Evolutionary conservation across 2,329 filamentous ascomycete species (phyloP), one percentile per base, ranked within the genome.

Genomic region (Diaporthe sp.): DNA sequence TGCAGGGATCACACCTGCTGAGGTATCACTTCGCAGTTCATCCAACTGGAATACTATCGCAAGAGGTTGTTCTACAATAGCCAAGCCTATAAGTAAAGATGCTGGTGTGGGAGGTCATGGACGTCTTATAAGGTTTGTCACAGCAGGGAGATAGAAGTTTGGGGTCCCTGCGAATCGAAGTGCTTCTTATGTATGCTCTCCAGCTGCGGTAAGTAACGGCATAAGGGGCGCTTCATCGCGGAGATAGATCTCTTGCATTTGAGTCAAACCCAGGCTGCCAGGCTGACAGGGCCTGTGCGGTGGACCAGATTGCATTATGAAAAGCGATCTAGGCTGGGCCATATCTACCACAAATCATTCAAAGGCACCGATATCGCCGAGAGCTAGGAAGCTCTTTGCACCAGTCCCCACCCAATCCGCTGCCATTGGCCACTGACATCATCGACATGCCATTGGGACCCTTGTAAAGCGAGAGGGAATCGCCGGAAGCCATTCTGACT

Each of bases 341-440:
- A 42, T 27, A 39, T 44, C 58, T 30, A 63, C 51, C 61, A 35
- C 15, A 39, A 15, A 39, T 53, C 30, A 63, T 32, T 9, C 22
- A 27, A 12, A 39, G 15, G 37, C 25, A 63, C 56, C 70, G 70
- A 63, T 71, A 63, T 71, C 70, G 70, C 70, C 51, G 32, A 37
- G 22, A 53, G 47, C 56, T 39, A 15, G 30, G 44, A 27, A 53
- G 56, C 55, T 22, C n/a, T 22, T 44, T 30, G 59, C 37, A 35
- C 7, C 39, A 10, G 59, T 22, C 59, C 9, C 59, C 59, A 63
- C 59, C 37, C 39, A 63, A 47, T 32, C 27, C 44, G 39, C 59
- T 63, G 30, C 39, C 59, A 63, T 63, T 63, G 59, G 59, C 59
- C 59, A 47, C 39, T 76, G 75, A 76, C 66, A 71, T 76, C 75